Evolutionary conservation across 2,329 filamentous ascomycete genomes (phyloP).

Genomic region (Scedosporium aurantiacum): DNA sequence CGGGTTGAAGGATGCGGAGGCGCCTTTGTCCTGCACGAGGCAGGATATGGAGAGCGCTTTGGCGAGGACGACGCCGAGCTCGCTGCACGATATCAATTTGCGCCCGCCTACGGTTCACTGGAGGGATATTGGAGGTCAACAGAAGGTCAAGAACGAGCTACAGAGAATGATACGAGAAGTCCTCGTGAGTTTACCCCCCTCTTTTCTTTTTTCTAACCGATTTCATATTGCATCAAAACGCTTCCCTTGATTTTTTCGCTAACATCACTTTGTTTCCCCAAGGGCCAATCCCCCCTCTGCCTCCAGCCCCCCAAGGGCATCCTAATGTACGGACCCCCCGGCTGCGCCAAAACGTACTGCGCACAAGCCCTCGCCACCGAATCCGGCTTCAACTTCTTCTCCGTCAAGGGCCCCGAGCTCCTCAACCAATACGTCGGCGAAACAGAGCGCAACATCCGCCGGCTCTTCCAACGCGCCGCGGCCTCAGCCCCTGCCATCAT

Average conservation of each 20-base stretch:
- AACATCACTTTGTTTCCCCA: neutral
- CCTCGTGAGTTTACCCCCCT: conserved; percentile 18
- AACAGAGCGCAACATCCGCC: conserved; percentile 74
- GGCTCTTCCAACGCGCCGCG: conserved; percentile 74
- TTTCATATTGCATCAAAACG: no score
- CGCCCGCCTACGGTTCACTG: conserved; percentile 79
- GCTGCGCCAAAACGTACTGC: conserved; percentile 87
- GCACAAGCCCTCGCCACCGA: conserved; percentile 88
- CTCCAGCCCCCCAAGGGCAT: conserved; percentile 64
- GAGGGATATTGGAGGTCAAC: conserved; percentile 80
- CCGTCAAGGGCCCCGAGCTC: conserved; percentile 86
- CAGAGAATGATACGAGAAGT: conserved; percentile 35
- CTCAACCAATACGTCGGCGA: conserved; percentile 97
- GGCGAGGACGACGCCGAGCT: conserved; percentile 61
- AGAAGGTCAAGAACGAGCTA: conserved; percentile 56
- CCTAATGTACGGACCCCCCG: conserved; percentile 82
- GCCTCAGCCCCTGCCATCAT: conserved; percentile 86
- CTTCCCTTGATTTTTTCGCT: neutral
- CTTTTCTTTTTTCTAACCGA: conserved; percentile 8
- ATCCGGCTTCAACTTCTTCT: conserved; percentile 84
- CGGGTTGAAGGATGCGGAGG: neutral
- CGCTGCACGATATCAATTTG: conserved; percentile 81
- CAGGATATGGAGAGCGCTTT: conserved; percentile 57
- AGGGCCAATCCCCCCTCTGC: conserved; percentile 24
- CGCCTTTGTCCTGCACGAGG: conserved; percentile 13